These are phyloP conservation scores for Tilletia indica DNA, from an alignment of 1,284 basidiomycete genomes.

Conservation along the genomic window DNA sequence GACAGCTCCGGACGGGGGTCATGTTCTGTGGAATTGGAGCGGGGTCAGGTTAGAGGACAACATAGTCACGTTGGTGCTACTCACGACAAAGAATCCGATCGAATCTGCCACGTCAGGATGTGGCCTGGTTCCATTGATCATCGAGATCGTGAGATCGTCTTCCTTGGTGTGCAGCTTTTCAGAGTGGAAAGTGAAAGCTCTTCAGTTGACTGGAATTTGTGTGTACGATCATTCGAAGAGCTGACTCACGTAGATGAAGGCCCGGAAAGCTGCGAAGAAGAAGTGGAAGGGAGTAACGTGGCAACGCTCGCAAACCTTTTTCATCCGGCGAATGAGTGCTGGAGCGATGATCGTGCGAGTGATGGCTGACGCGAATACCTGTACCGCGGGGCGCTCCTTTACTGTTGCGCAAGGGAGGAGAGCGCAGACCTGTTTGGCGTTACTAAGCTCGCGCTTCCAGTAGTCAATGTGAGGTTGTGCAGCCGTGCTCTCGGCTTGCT, in stretches of 20 bases:
- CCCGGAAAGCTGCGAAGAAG: slow-evolving; percentile 1
- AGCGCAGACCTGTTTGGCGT: slow-evolving; percentile 3
- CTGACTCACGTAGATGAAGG: background rate
- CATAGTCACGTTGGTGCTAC: background rate
- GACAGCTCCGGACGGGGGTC: slow-evolving; percentile 2
- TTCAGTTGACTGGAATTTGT: no score
- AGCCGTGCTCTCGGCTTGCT: background rate
- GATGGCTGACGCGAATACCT: background rate
- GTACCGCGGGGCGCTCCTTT: background rate
- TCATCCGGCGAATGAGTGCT: background rate
- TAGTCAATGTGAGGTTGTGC: background rate
- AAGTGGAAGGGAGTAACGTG: slow-evolving; percentile 5
- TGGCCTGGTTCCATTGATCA: background rate
- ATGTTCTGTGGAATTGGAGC: background rate
- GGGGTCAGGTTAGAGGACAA: background rate
- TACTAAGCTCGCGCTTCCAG: background rate
- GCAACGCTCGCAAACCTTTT: slow-evolving; percentile 1
- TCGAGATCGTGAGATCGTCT: background rate
- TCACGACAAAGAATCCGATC: background rate
- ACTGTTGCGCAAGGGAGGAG: slow-evolving; percentile 1
- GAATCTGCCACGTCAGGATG: background rate
- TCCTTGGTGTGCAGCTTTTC: background rate
- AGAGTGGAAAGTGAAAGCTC: background rate
- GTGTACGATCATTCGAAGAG: no score
- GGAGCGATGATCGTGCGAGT: background rate